phyloP scores from a whole-genome alignment of 768 basidiomycete species.

The Boletus fagicola region DNA sequence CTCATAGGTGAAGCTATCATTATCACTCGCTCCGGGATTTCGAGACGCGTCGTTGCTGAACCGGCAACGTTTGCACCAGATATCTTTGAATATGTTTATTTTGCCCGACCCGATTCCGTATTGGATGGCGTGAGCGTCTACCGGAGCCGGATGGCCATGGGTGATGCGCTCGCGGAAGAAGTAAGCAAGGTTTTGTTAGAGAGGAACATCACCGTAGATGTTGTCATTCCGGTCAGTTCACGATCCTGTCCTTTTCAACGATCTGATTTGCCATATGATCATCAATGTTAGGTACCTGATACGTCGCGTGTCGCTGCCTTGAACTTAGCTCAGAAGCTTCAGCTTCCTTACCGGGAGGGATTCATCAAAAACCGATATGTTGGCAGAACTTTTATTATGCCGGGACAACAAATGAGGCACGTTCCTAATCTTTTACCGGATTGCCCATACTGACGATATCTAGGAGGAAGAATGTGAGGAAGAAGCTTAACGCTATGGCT shows the following conservation, averaged over 20 bases:
- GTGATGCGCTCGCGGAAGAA: conserved; percentile 88
- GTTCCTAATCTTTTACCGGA: background rate
- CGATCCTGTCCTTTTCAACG: background rate
- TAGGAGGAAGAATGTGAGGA: conserved; percentile 90
- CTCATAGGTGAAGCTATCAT: conserved; percentile 87
- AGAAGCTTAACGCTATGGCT: conserved; percentile 98
- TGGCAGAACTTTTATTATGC: conserved; percentile 99
- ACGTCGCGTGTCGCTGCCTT: conserved; percentile 95
- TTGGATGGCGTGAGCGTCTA: conserved; percentile 97
- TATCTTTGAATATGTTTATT: conserved; percentile 99
- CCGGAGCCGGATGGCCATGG: conserved; percentile 99
- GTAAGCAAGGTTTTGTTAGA: conserved; percentile 71
- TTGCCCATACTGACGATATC: conserved; percentile 1
- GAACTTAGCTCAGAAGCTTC: conserved; percentile 87
- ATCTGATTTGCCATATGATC: background rate
- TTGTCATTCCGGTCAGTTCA: conserved; percentile 82
- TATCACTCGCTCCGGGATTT: conserved; percentile 78
- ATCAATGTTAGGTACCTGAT: conserved; percentile 72
- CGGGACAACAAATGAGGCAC: conserved; percentile 92
- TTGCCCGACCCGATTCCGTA: conserved; percentile 96
- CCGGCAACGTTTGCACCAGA: conserved; percentile 87
- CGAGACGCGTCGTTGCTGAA: conserved; percentile 69
- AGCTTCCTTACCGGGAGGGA: conserved; percentile 93
- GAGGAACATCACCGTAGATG: conserved; percentile 76
- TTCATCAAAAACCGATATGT: conserved; percentile 99